phyloP scores from a whole-genome alignment of 2,329 filamentous ascomycete species.

The Calonectria hawksworthii region DNA sequence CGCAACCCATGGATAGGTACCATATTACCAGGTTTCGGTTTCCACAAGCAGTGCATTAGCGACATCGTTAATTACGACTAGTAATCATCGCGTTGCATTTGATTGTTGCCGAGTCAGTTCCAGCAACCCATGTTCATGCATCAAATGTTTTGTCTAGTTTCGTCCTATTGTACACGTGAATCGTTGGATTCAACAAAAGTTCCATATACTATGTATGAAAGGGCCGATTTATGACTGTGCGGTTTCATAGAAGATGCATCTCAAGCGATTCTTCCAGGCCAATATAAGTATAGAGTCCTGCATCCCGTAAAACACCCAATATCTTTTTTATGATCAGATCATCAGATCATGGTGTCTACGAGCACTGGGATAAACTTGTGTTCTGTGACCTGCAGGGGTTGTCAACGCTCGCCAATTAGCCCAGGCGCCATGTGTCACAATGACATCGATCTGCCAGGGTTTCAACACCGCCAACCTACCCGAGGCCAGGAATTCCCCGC shows the following conservation, averaged over 20 bases:
- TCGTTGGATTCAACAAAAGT: not conserved
- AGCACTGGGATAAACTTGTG: not conserved
- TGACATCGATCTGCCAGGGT: not conserved
- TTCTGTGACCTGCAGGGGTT: not conserved
- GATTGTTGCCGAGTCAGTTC: not conserved
- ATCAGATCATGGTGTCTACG: constrained; percentile 7
- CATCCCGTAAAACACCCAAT: not conserved
- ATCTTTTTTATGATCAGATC: not conserved
- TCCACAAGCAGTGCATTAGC: not conserved
- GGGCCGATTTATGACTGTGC: not conserved
- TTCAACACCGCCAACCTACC: not conserved
- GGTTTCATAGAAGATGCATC: not conserved
- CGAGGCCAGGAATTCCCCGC: not conserved
- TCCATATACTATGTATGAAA: not conserved
- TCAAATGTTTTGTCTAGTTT: not conserved
- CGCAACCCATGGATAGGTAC: not conserved
- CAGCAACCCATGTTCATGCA: not conserved
- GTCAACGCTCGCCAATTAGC: not conserved
- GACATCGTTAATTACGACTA: not conserved
- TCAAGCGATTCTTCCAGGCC: not conserved
- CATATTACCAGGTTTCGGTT: not conserved
- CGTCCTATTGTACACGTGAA: not conserved
- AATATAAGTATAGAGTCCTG: not conserved
- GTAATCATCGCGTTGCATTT: no score
- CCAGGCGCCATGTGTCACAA: not conserved